Evolutionary conservation across 2,329 filamentous ascomycete species (phyloP).

Genomic region (Phoma sp.): DNA sequence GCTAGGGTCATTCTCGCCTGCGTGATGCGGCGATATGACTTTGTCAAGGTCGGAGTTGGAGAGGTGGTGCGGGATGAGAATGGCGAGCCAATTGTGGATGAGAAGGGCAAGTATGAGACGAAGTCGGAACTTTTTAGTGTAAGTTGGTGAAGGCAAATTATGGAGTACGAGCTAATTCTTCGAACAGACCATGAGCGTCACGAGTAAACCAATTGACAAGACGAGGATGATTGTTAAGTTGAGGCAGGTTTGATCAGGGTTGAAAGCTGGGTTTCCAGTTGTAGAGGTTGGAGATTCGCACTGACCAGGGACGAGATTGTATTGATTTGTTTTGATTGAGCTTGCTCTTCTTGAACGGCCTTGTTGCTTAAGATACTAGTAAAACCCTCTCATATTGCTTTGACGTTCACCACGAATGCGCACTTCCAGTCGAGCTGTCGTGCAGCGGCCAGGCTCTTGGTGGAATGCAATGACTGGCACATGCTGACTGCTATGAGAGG

Average conservation of each 20-base stretch:
- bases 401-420: too few relatives aligned
- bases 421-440: too few relatives aligned
- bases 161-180: slow-evolving; percentile 11
- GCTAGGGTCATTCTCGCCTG: slow-evolving; percentile 59
- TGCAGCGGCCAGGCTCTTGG: too few relatives aligned
- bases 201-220: slow-evolving; percentile 42
- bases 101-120: slow-evolving; percentile 38
- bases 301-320: too few relatives aligned
- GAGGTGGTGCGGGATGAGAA: slow-evolving; percentile 35
- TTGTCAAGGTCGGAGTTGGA: slow-evolving; percentile 46
- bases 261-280: too few relatives aligned
- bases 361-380: too few relatives aligned
- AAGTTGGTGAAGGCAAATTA: slow-evolving; percentile 24
- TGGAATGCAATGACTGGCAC: too few relatives aligned
- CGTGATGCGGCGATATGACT: slow-evolving; percentile 42
- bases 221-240: slow-evolving; percentile 39
- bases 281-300: too few relatives aligned
- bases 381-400: too few relatives aligned
- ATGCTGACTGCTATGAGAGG: too few relatives aligned
- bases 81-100: slow-evolving; percentile 34
- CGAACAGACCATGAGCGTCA: slow-evolving; percentile 38
- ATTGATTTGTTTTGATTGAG: too few relatives aligned
- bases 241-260: neutral
- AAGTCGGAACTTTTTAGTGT: slow-evolving; percentile 45
- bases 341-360: too few relatives aligned